phyloP scores from a whole-genome alignment of 768 basidiomycete genomes.

The Mycena floridula region DNA sequence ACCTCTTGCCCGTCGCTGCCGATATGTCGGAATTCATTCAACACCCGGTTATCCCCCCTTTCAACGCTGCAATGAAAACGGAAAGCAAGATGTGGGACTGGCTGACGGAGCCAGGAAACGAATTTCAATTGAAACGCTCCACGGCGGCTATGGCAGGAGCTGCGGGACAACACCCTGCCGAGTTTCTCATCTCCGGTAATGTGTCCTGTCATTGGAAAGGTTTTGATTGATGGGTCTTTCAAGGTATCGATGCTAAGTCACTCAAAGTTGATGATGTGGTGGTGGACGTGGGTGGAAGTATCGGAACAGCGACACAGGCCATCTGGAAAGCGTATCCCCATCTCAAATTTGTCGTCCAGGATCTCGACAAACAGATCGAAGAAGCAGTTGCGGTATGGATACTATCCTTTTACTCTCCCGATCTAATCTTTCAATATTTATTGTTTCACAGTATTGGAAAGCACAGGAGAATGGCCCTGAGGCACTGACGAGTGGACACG shows the following conservation, averaged over 20 bases:
- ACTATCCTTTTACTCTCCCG: too few relatives aligned
- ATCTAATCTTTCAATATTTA: conserved; percentile 3
- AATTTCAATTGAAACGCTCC: conserved; percentile 19
- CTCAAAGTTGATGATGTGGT: conserved; percentile 13
- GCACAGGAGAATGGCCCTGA: conserved; percentile 19
- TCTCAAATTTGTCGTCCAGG: conserved; percentile 29
- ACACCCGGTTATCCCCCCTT: conserved; percentile 5
- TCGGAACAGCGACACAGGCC: conserved; percentile 24
- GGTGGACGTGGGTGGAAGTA: conserved; percentile 31
- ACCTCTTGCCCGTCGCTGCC: conserved; percentile 13
- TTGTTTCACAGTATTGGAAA: too few relatives aligned
- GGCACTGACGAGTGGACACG: conserved; percentile 16
- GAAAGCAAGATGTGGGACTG: too few relatives aligned
- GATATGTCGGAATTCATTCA: conserved; percentile 13
- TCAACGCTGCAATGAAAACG: conserved; percentile 8
- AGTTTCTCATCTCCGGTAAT: too few relatives aligned
- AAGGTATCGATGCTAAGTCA: conserved; percentile 14
- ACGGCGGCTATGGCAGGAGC: conserved; percentile 16
- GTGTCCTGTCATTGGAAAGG: conserved; percentile 1
- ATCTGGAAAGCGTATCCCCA: conserved; percentile 23
- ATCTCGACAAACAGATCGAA: too few relatives aligned
- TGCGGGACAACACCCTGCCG: neutral
- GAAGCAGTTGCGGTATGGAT: conserved; percentile 19
- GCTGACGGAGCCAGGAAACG: conserved; percentile 26
- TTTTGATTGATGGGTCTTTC: neutral